These are phyloP conservation scores for Silene conica DNA, from an alignment of 148 eudicot genomes.

Conservation along the genomic window DNA sequence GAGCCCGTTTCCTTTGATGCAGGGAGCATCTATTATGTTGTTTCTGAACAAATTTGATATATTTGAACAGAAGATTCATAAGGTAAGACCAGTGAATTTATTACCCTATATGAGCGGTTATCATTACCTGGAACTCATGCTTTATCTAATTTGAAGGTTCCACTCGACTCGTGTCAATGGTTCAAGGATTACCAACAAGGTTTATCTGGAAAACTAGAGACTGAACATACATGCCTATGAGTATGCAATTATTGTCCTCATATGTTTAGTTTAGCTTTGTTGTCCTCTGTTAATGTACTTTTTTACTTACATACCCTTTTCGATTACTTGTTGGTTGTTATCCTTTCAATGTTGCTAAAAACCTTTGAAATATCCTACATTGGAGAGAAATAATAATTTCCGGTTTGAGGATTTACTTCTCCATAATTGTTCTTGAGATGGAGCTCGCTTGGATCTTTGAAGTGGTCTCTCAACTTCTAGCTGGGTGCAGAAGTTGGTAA, in stretches of 20 bases:
- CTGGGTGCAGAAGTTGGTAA: too few relatives aligned
- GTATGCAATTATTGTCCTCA: constrained; percentile 42
- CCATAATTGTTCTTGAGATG: too few relatives aligned
- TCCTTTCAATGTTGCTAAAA: too few relatives aligned
- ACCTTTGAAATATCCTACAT: too few relatives aligned
- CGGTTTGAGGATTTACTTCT: too few relatives aligned
- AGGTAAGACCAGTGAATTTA: constrained; percentile 47
- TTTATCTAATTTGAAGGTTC: constrained; percentile 49
- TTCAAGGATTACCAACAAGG: constrained; percentile 90
- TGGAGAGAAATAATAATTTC: too few relatives aligned
- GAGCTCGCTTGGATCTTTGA: too few relatives aligned
- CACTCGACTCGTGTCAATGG: constrained; percentile 79
- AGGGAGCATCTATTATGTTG: too few relatives aligned
- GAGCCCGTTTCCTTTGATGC: too few relatives aligned
- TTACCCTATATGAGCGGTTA: background rate
- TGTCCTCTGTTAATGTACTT: background rate
- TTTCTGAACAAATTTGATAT: too few relatives aligned
- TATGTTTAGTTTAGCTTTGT: background rate
- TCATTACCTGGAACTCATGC: constrained; percentile 8
- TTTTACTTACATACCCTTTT: background rate
- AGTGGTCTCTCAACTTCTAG: too few relatives aligned
- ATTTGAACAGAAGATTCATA: constrained; percentile 86
- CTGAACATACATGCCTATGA: constrained; percentile 95
- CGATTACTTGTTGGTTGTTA: constrained; percentile 2
- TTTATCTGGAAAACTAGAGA: constrained; percentile 86